Base-by-base conservation (phyloP, 495 filamentous ascomycete species). In the Evansstolkia leycettana region DNA sequence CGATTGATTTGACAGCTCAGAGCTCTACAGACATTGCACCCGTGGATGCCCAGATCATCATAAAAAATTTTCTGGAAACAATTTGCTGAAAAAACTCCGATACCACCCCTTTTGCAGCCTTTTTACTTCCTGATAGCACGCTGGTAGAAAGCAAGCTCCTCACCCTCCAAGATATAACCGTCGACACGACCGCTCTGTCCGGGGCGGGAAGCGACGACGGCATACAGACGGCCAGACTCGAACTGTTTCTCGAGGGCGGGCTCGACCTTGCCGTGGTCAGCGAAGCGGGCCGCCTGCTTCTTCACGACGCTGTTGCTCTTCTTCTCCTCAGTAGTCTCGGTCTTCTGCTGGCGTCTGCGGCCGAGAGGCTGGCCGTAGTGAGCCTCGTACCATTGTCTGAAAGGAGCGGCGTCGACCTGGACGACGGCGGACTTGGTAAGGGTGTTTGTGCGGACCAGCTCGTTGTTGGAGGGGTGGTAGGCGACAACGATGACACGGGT, bases 391-490 rank as follows among this genome's bases (percentile, higher is more conserved):
- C 90, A 98, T 73, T 96, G 92, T 58, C 90, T 73, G 83, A 98
- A 98, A 46, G 90, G 90, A 34, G 88, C 84, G 45, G 92, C 92
- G 66, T 98, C 90, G 69, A 98, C 72, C 73, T 96, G 92, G 61
- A 98, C 86, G 50, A 98, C 83, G 68, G 90, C 88, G 50, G 87
- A 83, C 72, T 86, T 92, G 73, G 90, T 98, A 61, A 99, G 75
- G 72, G 90, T 95, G 77, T 99, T 99, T 64, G 90, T 99, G 57
- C 90, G 92, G 72, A 99, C 85, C 53, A 99, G 75, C 69, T 99
- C 90, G 81, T 99, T 99, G 84, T 99, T 99, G 61, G 90, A 96
- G 35, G 90, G 92, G 67, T 99, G 90, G 80, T 80, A 99, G 55
- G 79, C 81, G 68, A 96, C 92, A 52, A 69, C 84, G 64, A 99